A percentile compares a stretch with the other conserved stretches of the same genome.
Conservation (phyloP, 352 stramenopile species). For the Pythium periplocum region DNA sequence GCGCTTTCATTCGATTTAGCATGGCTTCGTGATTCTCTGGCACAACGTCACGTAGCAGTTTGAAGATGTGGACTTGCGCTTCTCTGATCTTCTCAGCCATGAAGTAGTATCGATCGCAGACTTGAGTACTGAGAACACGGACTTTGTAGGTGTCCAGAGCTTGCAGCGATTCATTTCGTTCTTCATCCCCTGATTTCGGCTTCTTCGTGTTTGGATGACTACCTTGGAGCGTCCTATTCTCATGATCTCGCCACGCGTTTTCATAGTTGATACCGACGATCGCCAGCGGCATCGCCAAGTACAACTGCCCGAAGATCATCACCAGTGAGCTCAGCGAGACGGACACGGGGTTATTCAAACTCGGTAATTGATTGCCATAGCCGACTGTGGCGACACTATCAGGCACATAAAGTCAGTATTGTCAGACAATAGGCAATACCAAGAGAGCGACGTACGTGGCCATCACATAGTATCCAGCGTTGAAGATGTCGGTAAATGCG, state of each 20-base stretch:
- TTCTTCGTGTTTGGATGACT: background rate
- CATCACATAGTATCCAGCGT: no score
- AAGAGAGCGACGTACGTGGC: no score
- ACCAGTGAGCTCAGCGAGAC: no score
- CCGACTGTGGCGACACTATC: no score
- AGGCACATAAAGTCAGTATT: no score
- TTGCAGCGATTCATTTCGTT: conserved; percentile 21
- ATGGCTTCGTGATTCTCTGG: conserved; percentile 4
- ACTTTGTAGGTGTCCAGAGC: conserved; percentile 23
- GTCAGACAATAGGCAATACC: no score
- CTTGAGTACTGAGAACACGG: conserved; percentile 18
- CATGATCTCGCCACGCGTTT: conserved; percentile 27
- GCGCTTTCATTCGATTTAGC: conserved; percentile 22
- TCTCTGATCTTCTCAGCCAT: conserved; percentile 20
- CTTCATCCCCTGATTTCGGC: background rate
- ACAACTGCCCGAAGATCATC: no score
- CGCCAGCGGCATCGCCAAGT: no score
- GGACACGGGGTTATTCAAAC: no score
- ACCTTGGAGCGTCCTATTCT: conserved; percentile 20
- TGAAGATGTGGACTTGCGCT: conserved; percentile 2
- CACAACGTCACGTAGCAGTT: conserved; percentile 10
- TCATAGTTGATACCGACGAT: conserved; percentile 32
- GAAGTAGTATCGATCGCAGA: conserved; percentile 35
- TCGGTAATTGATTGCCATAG: no score
- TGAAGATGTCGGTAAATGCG: no score